A percentile compares a stretch with the other conserved stretches of the same genome.
Evolutionary conservation across 2,329 filamentous ascomycete species (phyloP).

Genomic region (Neopestalotiopsis rosae): DNA sequence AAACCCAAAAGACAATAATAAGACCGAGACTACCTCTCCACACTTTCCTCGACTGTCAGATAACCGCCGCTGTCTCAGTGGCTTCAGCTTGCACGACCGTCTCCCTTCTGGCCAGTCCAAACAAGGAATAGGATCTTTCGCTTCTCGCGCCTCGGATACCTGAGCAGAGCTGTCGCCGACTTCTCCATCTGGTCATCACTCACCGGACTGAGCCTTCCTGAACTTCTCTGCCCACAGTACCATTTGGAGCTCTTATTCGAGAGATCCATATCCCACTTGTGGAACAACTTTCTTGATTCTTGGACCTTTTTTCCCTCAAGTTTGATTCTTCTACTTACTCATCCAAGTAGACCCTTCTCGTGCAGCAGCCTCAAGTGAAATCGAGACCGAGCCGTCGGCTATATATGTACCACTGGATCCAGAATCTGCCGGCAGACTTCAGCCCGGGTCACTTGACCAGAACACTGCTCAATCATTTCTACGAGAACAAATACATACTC

Average conservation of each 20-base stretch:
- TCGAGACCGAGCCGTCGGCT: constrained; percentile 24
- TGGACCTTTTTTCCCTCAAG: constrained; percentile 17
- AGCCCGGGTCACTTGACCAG: background rate
- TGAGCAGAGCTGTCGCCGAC: constrained; percentile 30
- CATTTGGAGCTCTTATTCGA: constrained; percentile 30
- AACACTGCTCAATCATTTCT: background rate
- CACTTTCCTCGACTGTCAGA: constrained; percentile 27
- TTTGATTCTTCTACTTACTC: background rate
- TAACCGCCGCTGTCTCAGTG: constrained; percentile 37
- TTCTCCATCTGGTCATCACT: constrained; percentile 30
- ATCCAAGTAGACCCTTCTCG: background rate
- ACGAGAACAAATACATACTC: background rate
- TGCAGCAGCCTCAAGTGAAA: background rate
- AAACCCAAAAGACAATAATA: constrained; percentile 29
- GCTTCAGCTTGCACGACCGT: constrained; percentile 35
- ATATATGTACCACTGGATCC: constrained; percentile 40
- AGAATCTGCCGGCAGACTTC: background rate
- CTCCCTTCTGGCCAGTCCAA: constrained; percentile 29
- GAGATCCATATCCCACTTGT: constrained; percentile 31
- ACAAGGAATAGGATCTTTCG: constrained; percentile 33
- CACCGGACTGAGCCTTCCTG: constrained; percentile 34
- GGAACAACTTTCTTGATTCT: constrained; percentile 29
- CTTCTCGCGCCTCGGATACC: constrained; percentile 28
- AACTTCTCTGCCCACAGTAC: constrained; percentile 21
- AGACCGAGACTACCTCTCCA: constrained; percentile 30